A percentile compares a stretch with the other conserved stretches of the same genome.
phyloP scores from a whole-genome alignment of 495 filamentous ascomycete genomes.

The Lichina pygmaea region DNA sequence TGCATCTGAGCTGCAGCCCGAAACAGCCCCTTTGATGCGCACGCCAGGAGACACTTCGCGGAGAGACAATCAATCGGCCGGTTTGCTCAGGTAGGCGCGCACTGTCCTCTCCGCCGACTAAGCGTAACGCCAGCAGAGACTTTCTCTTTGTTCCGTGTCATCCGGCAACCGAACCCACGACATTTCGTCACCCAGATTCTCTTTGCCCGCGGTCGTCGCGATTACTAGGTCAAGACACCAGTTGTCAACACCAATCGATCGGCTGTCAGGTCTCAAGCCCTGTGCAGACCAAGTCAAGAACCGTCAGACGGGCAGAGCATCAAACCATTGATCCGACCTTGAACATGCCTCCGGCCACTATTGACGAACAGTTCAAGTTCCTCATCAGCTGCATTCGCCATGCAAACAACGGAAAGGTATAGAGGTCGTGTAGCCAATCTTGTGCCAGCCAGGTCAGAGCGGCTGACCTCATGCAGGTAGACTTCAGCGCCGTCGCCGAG shows the following conservation, averaged over 20 bases:
- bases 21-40: background rate
- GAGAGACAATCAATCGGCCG: background rate
- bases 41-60: background rate
- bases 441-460: background rate
- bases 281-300: background rate
- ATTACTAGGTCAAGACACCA: background rate
- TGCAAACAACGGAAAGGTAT: conserved; percentile 27
- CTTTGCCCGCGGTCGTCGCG: too few species aligned
- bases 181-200: background rate
- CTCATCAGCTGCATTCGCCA: conserved; percentile 35
- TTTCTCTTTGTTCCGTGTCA: background rate
- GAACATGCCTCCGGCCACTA: conserved; percentile 20
- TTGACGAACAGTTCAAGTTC: conserved; percentile 32
- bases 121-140: background rate
- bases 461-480: conserved; percentile 16
- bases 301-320: background rate
- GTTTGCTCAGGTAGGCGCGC: background rate
- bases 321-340: background rate
- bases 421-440: background rate
- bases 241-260: background rate
- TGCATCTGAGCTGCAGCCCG: too few species aligned
- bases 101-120: background rate
- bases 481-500: conserved; percentile 32
- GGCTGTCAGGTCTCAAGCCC: background rate
- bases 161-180: background rate